Evolutionary conservation across 1,284 basidiomycete genomes (phyloP).

Genomic region (Wallemia hederae): DNA sequence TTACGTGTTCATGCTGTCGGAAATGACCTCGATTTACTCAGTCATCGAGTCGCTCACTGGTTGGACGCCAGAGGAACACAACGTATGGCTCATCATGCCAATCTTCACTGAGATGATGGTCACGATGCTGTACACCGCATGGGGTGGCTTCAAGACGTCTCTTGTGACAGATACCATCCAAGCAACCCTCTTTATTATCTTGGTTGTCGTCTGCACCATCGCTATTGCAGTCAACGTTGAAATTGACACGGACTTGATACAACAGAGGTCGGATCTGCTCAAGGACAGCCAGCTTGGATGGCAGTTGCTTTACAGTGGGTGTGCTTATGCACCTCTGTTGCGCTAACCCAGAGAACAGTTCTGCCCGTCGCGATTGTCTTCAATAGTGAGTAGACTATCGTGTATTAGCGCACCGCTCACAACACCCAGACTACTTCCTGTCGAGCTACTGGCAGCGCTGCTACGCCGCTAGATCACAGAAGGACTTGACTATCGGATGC

Average conservation of each 20-base stretch:
- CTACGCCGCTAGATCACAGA: constrained; percentile 13
- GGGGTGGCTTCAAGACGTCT: constrained; percentile 15
- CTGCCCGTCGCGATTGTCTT: constrained; percentile 11
- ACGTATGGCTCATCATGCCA: constrained; percentile 12
- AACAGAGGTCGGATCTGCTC: constrained; percentile 10
- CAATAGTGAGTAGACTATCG: constrained; percentile 2
- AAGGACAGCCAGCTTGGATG: constrained; percentile 12
- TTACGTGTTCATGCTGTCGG: constrained; percentile 1
- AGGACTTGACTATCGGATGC: constrained; percentile 11
- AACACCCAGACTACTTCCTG: constrained; percentile 14
- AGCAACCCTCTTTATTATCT: constrained; percentile 12
- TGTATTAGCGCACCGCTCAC: too few species aligned
- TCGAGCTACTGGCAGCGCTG: constrained; percentile 16
- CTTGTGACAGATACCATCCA: constrained; percentile 16
- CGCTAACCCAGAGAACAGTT: neutral
- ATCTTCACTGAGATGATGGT: constrained; percentile 13
- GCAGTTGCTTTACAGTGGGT: constrained; percentile 9
- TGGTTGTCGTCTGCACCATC: constrained; percentile 12
- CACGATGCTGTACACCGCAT: constrained; percentile 15
- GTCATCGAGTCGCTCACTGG: constrained; percentile 9
- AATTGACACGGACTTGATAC: constrained; percentile 9
- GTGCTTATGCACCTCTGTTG: neutral
- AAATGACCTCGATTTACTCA: constrained; percentile 1
- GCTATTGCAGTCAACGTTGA: constrained; percentile 13
- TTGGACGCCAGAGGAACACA: constrained; percentile 10